Percentiles rank a stretch among this genome's conserved stretches.
phyloP scores from a whole-genome alignment of 2,329 filamentous ascomycete genomes.

The Trichoderma koningii region DNA sequence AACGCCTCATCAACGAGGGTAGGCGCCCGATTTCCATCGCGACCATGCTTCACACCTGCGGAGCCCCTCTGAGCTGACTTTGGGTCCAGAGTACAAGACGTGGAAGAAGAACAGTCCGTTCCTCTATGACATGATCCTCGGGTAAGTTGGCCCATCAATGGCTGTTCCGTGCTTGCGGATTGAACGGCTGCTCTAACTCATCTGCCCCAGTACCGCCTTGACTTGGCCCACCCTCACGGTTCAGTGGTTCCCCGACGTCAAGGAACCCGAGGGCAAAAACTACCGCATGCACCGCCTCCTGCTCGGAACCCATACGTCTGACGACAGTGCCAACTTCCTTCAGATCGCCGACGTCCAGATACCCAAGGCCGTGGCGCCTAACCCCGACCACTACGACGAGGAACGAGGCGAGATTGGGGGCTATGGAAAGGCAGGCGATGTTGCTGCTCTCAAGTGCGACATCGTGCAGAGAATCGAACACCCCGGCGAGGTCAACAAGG shows the following conservation, averaged over 20 bases:
- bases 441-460: constrained; percentile 78
- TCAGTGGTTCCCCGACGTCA: constrained; percentile 97
- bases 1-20: constrained; percentile 95
- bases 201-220: constrained; percentile 69
- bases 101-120: constrained; percentile 99
- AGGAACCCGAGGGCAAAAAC: constrained; percentile 82
- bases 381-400: constrained; percentile 85
- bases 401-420: constrained; percentile 91
- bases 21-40: constrained; percentile 30
- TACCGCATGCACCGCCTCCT: constrained; percentile 86
- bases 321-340: constrained; percentile 82
- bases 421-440: constrained; percentile 74
- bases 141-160: constrained; percentile 46
- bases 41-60: background rate
- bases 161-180: background rate
- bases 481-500: constrained; percentile 97
- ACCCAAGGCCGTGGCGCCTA: constrained; percentile 74
- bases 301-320: constrained; percentile 91
- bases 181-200: constrained; percentile 13
- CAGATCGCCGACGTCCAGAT: constrained; percentile 95
- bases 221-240: constrained; percentile 97
- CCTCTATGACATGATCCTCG: constrained; percentile 96
- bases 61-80: constrained; percentile 17
- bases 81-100: constrained; percentile 84
- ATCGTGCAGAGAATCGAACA: constrained; percentile 97